Evolutionary conservation across 2,329 filamentous ascomycete species (phyloP).

Genomic region (Ophiostoma sp.): DNA sequence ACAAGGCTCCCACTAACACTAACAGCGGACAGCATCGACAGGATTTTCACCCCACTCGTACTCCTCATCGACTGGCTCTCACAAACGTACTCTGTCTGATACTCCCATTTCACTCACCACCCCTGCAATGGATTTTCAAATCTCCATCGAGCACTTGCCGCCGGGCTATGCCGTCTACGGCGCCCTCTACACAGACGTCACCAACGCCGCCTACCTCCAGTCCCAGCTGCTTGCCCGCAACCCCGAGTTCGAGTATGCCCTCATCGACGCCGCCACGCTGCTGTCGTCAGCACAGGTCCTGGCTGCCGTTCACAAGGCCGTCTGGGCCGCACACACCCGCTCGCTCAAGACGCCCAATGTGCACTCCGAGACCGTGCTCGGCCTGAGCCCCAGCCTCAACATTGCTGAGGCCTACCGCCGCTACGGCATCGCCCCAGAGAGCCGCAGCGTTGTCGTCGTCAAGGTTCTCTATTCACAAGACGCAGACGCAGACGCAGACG

Average conservation of each 20-base stretch:
- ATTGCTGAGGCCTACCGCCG: conserved; percentile 88
- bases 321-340: conserved; percentile 55
- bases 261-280: conserved; percentile 80
- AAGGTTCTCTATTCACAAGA: conserved; percentile 59
- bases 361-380: conserved; percentile 81
- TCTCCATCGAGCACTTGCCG: conserved; percentile 45
- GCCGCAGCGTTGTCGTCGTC: conserved; percentile 68
- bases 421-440: conserved; percentile 72
- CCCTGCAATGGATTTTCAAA: conserved; percentile 46
- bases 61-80: background rate
- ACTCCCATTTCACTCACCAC: background rate
- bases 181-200: conserved; percentile 68
- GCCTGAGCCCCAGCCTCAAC: conserved; percentile 76
- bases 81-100: background rate
- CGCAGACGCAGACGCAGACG: conserved; percentile 39
- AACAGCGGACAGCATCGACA: conserved; percentile 8
- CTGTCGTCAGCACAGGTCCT: conserved; percentile 68
- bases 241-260: conserved; percentile 81
- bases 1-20: conserved; percentile 5
- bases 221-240: conserved; percentile 83
- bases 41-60: conserved; percentile 10
- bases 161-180: conserved; percentile 62
- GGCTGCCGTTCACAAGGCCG: conserved; percentile 70
- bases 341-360: conserved; percentile 75
- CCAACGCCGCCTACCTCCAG: conserved; percentile 73